Conservation (phyloP, 768 basidiomycete genomes). For the Leccinum longicurvipes region DNA sequence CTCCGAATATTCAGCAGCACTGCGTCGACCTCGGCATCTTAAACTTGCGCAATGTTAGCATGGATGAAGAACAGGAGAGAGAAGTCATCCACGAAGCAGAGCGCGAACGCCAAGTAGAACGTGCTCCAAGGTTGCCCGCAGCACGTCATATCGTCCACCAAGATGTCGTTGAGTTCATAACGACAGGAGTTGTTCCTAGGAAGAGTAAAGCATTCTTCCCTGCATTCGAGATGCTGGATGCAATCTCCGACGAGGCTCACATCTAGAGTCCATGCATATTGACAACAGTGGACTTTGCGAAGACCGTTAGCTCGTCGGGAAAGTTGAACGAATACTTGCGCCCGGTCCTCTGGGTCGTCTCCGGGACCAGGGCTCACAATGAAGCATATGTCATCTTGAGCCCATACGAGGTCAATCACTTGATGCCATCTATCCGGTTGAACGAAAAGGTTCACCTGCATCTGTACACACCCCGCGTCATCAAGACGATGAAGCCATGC, state of each 20-base stretch:
- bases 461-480: conserved; percentile 40
- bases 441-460: conserved; percentile 38
- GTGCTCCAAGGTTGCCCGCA: conserved; percentile 29
- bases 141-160: conserved; percentile 21
- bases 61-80: conserved; percentile 39
- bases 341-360: conserved; percentile 30
- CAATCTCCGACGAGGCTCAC: conserved; percentile 16
- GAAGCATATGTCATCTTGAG: conserved; percentile 38
- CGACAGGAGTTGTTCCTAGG: conserved; percentile 25
- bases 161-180: conserved; percentile 26
- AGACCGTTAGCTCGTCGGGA: conserved; percentile 4
- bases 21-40: conserved; percentile 9
- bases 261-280: conserved; percentile 19
- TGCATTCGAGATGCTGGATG: conserved; percentile 8
- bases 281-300: conserved; percentile 16
- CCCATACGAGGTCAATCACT: conserved; percentile 37
- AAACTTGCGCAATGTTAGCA: background rate
- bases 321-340: conserved; percentile 20
- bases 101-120: conserved; percentile 37
- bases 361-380: background rate
- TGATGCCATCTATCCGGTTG: conserved; percentile 36
- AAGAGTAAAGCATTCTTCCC: conserved; percentile 20
- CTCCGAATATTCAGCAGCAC: background rate
- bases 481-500: conserved; percentile 32
- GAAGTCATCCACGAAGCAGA: conserved; percentile 46